Evolutionary conservation across 257 asterid genomes (phyloP), one percentile per base, ranked within the genome.

Genomic region (Salvia miltiorrhiza): DNA sequence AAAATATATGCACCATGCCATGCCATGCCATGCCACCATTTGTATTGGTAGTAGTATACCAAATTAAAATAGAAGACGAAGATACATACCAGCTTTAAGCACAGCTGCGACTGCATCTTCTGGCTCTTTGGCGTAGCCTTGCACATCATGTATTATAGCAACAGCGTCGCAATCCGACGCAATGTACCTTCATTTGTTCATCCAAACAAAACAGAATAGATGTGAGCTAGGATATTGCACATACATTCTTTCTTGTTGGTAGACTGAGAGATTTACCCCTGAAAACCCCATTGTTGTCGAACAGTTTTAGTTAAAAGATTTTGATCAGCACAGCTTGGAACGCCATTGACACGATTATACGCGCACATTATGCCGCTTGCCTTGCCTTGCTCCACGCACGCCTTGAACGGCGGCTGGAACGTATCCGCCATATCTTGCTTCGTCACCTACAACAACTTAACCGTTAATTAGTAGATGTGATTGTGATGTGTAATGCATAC

Each of bases 41-140:
- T n/a, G n/a, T n/a, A n/a, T n/a, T n/a, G n/a, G n/a, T n/a, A n/a
- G n/a, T n/a, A n/a, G n/a, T n/a, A n/a, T n/a, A n/a, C n/a, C n/a
- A n/a, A n/a, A n/a, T n/a, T n/a, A n/a, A n/a, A n/a, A n/a, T n/a
- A n/a, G n/a, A 32, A 35, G 40, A 35, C 40, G 3, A 35, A 35
- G 40, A 35, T 2, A 30, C 17, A 26, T 67, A 89, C 96, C 96
- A 56, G 96, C 96, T 85, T 77, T 79, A 35, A 87, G 93, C 41
- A 77, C 92, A 41, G 74, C 82, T 5, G 88, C 90, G 14, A 87
- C 93, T 3, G 95, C 95, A 71, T 90, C 96, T 78, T 90, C 96
- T 0, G 95, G 96, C 57, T 73, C 80, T 57, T 81, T 82, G 1
- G 78, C 90, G 57, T 84, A 87, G 13, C 83, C 80, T 75, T 90